A percentile compares a stretch with the other conserved stretches of the same genome.
Evolutionary conservation across 164 flowering plant genomes (phyloP).

Genomic region (Houttuynia cordata): DNA sequence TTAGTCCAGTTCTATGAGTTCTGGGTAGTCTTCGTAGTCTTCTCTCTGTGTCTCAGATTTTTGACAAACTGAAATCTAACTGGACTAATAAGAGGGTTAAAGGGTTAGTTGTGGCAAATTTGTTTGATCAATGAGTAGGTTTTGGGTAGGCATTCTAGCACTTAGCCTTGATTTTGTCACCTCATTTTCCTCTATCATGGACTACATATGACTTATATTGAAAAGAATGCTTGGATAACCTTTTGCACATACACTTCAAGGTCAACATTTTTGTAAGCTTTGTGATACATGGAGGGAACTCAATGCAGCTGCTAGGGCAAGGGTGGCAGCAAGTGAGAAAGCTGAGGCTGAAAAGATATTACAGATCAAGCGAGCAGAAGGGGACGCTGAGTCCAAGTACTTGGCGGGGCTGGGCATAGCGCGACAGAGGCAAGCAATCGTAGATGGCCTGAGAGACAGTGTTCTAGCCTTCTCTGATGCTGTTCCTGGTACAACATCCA

Average conservation of each 20-base stretch:
- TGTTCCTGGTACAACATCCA: conserved; percentile 68
- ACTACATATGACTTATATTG: not conserved
- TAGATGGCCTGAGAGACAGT: conserved; percentile 76
- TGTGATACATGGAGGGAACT: not conserved
- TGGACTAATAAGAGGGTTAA: no score
- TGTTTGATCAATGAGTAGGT: no score
- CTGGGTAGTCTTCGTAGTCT: no score
- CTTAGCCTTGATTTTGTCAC: no score
- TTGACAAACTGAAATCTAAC: no score
- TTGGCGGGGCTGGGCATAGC: conserved; percentile 73
- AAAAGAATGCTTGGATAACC: not conserved
- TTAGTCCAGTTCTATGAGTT: no score
- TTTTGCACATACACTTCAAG: not conserved
- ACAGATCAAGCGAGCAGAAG: conserved; percentile 78
- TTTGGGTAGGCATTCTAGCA: no score
- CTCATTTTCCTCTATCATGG: no score
- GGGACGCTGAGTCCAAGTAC: conserved; percentile 76
- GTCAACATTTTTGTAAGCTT: no score
- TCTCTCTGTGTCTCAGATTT: no score
- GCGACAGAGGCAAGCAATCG: conserved; percentile 65
- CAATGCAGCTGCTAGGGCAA: conserved; percentile 77
- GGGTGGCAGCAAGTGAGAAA: conserved; percentile 69
- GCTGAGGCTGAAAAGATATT: conserved; percentile 84
- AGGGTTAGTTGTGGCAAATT: no score
- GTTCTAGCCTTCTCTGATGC: conserved; percentile 65